Evolutionary conservation across 2,329 filamentous ascomycete genomes (phyloP).

Genomic region (Curvularia sp.): DNA sequence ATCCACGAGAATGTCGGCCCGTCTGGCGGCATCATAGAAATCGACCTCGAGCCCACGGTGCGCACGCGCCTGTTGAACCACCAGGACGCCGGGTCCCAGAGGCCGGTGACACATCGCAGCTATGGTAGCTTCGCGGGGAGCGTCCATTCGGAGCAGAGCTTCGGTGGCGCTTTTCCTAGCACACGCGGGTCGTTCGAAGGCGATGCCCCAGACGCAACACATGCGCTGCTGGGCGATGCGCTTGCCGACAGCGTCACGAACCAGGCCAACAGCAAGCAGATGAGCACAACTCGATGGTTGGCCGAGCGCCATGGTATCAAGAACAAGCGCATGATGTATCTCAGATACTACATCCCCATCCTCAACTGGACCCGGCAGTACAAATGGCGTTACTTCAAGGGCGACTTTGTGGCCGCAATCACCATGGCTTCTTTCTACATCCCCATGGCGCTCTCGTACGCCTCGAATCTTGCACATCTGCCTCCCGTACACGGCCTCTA

Average conservation of each 20-base stretch:
- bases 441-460: slow-evolving; percentile 93
- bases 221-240: slow-evolving; percentile 52
- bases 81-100: slow-evolving; percentile 70
- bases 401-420: slow-evolving; percentile 85
- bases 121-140: slow-evolving; percentile 63
- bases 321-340: slow-evolving; percentile 75
- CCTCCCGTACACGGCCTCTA: slow-evolving; percentile 94
- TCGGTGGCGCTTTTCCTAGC: slow-evolving; percentile 48
- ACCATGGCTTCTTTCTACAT: slow-evolving; percentile 99
- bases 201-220: slow-evolving; percentile 43
- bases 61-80: slow-evolving; percentile 51
- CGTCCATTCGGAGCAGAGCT: slow-evolving; percentile 54
- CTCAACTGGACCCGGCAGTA: slow-evolving; percentile 92
- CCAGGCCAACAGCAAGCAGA: slow-evolving; percentile 61
- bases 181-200: slow-evolving; percentile 39
- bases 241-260: slow-evolving; percentile 54
- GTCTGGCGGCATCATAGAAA: slow-evolving; percentile 30
- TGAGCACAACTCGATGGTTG: slow-evolving; percentile 74
- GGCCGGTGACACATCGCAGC: slow-evolving; percentile 61
- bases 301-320: slow-evolving; percentile 76
- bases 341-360: slow-evolving; percentile 91
- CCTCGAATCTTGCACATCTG: slow-evolving; percentile 89
- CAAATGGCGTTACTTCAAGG: slow-evolving; percentile 77
- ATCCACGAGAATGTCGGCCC: slow-evolving; percentile 31
- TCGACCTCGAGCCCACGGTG: slow-evolving; percentile 45